Percentiles rank a stretch among this genome's conserved stretches.
Evolutionary conservation across 2,329 filamentous ascomycete species (phyloP).

Genomic region (Nemania sp.): DNA sequence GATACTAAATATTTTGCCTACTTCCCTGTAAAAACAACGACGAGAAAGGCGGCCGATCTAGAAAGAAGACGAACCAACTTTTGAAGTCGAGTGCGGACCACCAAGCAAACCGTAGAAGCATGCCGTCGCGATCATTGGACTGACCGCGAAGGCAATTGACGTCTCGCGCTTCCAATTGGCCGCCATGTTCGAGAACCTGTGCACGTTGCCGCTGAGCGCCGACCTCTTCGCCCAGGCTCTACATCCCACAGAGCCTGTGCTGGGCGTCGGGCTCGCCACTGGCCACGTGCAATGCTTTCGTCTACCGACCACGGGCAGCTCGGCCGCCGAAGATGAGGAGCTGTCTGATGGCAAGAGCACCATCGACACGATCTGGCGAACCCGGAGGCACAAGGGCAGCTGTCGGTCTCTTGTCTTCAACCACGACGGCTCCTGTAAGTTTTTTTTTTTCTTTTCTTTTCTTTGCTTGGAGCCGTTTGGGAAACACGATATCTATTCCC

Average conservation of each 20-base stretch:
- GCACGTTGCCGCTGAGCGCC: slow-evolving; percentile 80
- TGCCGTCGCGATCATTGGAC: neutral
- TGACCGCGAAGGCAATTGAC: neutral
- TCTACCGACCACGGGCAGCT: slow-evolving; percentile 59
- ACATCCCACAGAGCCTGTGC: slow-evolving; percentile 80
- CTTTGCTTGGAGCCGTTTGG: no score
- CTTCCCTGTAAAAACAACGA: no score
- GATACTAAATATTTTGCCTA: no score
- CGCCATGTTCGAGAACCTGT: slow-evolving; percentile 86
- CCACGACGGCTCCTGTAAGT: slow-evolving; percentile 72
- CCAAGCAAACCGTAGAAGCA: no score
- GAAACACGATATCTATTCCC: no score
- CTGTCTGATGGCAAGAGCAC: slow-evolving; percentile 68
- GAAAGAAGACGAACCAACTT: no score
- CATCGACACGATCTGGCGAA: slow-evolving; percentile 84
- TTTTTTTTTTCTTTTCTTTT: neutral
- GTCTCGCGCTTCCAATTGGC: neutral
- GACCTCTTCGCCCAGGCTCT: slow-evolving; percentile 89
- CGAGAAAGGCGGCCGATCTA: no score
- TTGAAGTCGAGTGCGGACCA: no score
- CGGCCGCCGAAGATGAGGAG: slow-evolving; percentile 56
- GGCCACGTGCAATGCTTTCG: slow-evolving; percentile 87
- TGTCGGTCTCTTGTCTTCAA: slow-evolving; percentile 81
- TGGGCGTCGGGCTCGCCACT: slow-evolving; percentile 81
- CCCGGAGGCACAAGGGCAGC: slow-evolving; percentile 89